Conservation (phyloP, 1,139 yeast species). For the Geotrichum carabidarum region DNA sequence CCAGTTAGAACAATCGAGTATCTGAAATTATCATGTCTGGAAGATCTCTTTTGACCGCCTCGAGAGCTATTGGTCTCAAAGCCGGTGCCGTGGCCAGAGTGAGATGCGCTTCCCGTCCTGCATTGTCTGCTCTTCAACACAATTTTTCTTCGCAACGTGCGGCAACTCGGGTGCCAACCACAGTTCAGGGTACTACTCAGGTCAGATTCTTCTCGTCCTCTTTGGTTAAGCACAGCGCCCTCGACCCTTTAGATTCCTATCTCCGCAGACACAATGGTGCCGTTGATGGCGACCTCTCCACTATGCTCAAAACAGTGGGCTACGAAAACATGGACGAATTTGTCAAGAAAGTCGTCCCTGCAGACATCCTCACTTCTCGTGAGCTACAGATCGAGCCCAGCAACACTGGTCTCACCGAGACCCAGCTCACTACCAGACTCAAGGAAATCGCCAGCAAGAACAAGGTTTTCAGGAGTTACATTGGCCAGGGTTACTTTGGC, state of each 20-base stretch:
- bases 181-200: background rate
- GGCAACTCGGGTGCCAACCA: background rate
- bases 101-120: background rate
- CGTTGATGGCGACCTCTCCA: constrained; percentile 53
- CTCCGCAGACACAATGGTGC: constrained; percentile 92
- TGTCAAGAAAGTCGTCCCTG: constrained; percentile 69
- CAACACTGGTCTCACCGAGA: constrained; percentile 68
- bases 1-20: background rate
- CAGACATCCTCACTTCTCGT: constrained; percentile 64
- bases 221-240: background rate
- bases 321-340: constrained; percentile 65
- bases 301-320: constrained; percentile 65
- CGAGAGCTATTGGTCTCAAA: background rate
- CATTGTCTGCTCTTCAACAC: background rate
- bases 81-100: constrained; percentile 2
- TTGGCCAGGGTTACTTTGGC: constrained; percentile 94
- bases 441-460: constrained; percentile 69
- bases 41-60: constrained; percentile 7
- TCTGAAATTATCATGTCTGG: constrained; percentile 5
- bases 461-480: constrained; percentile 62
- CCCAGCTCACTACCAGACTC: constrained; percentile 69
- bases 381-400: constrained; percentile 58
- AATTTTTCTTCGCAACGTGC: background rate
- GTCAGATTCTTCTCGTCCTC: constrained; percentile 1
- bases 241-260: constrained; percentile 64